These are phyloP conservation scores for Annulohypoxylon truncatum DNA, from an alignment of 2,329 filamentous ascomycete species.

Conservation along the genomic window DNA sequence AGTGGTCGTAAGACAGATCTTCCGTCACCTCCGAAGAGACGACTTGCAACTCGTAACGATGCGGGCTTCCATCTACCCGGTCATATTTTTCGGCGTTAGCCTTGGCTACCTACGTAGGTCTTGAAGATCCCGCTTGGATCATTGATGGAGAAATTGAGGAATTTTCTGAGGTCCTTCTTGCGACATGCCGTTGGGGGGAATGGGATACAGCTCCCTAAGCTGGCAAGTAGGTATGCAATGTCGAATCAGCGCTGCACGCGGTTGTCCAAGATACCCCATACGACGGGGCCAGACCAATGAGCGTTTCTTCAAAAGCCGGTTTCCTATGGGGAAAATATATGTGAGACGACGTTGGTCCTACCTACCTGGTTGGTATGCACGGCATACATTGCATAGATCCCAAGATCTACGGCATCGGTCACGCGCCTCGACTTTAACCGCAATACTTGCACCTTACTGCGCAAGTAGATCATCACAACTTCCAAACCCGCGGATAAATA, in stretches of 20 bases:
- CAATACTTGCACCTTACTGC: slow-evolving; percentile 19
- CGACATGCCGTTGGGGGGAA: slow-evolving; percentile 16
- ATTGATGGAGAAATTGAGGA: slow-evolving; percentile 16
- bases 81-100: slow-evolving; percentile 23
- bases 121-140: slow-evolving; percentile 3
- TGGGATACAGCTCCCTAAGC: background rate
- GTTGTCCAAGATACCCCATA: slow-evolving; percentile 33
- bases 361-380: slow-evolving; percentile 29
- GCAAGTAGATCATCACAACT: slow-evolving; percentile 13
- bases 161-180: slow-evolving; percentile 13
- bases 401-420: slow-evolving; percentile 35
- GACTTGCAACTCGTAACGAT: slow-evolving; percentile 25
- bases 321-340: slow-evolving; percentile 25
- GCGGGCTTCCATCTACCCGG: slow-evolving; percentile 26
- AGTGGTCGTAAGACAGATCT: slow-evolving; percentile 12
- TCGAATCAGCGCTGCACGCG: slow-evolving; percentile 35
- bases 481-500: slow-evolving; percentile 36
- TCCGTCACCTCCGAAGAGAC: slow-evolving; percentile 31
- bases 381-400: slow-evolving; percentile 23
- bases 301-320: slow-evolving; percentile 5
- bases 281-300: slow-evolving; percentile 32
- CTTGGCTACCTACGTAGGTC: background rate
- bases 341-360: slow-evolving; percentile 33
- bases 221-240: slow-evolving; percentile 13
- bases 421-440: slow-evolving; percentile 38